Conservation (phyloP, 139 green algal species). For the Raphidocelis subcapitata region DNA sequence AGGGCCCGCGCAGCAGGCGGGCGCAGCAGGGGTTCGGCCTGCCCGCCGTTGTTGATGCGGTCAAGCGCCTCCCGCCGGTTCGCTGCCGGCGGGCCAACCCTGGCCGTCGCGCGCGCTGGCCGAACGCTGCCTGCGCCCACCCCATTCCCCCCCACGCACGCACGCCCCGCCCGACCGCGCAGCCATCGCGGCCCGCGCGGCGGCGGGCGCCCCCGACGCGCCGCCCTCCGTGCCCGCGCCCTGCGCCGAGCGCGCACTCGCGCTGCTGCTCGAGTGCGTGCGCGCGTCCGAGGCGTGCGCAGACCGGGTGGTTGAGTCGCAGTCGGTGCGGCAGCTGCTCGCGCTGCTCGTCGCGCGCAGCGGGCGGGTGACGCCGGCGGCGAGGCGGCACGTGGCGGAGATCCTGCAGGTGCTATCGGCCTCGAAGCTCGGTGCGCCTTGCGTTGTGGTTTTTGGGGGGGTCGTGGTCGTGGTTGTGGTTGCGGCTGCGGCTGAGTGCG, state of each 20-base stretch:
- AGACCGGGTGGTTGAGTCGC: slow-evolving; percentile 25
- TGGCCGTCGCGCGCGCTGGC: too few species aligned
- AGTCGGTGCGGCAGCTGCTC: slow-evolving; percentile 22
- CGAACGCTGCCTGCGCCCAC: too few species aligned
- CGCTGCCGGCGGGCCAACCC: too few species aligned
- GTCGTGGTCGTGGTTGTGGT: not conserved
- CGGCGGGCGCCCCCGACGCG: too few species aligned
- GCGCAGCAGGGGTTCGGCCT: too few species aligned
- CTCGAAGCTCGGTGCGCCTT: slow-evolving; percentile 24
- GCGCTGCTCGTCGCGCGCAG: slow-evolving; percentile 5
- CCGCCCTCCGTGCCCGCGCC: too few species aligned
- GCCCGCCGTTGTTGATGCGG: too few species aligned
- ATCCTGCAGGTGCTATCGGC: slow-evolving; percentile 21
- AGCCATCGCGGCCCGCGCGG: too few species aligned
- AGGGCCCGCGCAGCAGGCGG: too few species aligned
- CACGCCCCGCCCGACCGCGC: too few species aligned
- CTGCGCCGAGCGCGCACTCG: not conserved
- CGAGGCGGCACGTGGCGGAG: slow-evolving; percentile 4
- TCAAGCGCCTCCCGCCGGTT: too few species aligned
- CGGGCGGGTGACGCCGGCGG: not conserved
- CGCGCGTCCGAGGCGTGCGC: slow-evolving; percentile 3
- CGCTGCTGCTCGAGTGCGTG: slow-evolving; percentile 32
- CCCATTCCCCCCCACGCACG: too few species aligned
- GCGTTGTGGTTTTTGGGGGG: not conserved
- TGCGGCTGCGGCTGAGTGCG: not conserved